Evolutionary conservation across 352 stramenopile species (phyloP), one percentile per base, ranked within the genome.

Genomic region (Phytophthora citricola): DNA sequence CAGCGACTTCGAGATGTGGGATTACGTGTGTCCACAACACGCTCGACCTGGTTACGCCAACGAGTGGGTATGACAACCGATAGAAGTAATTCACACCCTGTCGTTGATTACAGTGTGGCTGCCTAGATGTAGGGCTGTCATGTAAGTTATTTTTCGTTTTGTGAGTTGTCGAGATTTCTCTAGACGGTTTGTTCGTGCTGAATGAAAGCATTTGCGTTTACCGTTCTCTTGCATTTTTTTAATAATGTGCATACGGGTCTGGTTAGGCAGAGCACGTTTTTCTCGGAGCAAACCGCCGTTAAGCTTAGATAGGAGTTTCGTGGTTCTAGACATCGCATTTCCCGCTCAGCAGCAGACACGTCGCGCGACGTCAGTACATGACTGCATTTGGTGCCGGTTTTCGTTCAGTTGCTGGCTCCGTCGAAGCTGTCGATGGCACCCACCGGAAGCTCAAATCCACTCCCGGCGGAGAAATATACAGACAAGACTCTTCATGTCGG

Each of bases 1-100:
- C n/a, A 41, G 44, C 44, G 58, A 72, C 8, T 87, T 87, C 57
- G 78, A 85, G 27, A 77, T 87, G 67, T 87, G 78, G 78, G 78
- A 87, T 51, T 87, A 85, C 46, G 72, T 87, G 32, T 84, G 75
- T 58, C 76, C 76, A 3, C 74, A 82, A 51, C 65, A 81, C 36
- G 58, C 76, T 38, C 76, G 78, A 8, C 73, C 58, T 11, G 39
- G 48, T 32, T 78, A 71, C 47, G 61, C 67, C 31, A 87, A 85
- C 47, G 78, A 85, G 61, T 87, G 78, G 78, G 39, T 87, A 40
- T 87, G 60, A 54, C 44, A 52, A 32, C 27, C 34, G n/a, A 48
- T 57, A 41, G 27, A 53, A 55, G 34, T 46, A 63, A 46, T 36
- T 20, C 17, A 20, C 17, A 20, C 17, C 17, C 17, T 20, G 17